Base-by-base conservation (phyloP, 2,329 filamentous ascomycete genomes). In the Fusarium penzigii region DNA sequence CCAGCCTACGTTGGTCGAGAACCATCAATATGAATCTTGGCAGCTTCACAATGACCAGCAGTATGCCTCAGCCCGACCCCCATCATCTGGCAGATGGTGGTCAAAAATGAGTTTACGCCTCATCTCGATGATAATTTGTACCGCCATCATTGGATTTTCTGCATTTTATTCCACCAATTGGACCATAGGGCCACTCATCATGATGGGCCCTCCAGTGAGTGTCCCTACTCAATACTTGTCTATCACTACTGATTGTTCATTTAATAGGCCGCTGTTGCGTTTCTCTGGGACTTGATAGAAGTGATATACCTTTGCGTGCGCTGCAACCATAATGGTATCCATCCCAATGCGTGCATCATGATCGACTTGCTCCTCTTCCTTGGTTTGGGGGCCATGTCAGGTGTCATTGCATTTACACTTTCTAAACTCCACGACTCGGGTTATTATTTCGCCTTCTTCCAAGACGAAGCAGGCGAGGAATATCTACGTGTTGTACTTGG, bases 161-260 rank as follows among this genome's bases (percentile, higher is more conserved):
- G 52, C 38, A 10, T 48, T 53, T 34, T 58, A 58, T 29, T 38
- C 38, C 25, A 42, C 41, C 29, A 42, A 44, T 29, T 58, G 49
- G 49, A 55, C 55, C 17, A 25, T 58, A 7, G 55, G 52, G 9
- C 32, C 55, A 13, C 48, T 58, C 9, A 44, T 58, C 17, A 58
- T 56, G 50, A 52, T 56, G 50, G 50, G 53, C 29, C 56, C 56
- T 43, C 50, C 53, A 11, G 56, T 58, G 17, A 13, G 56, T 53
- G 8, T 20, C 44, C 11, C 6, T 17, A 10, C 9, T 3, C 14
- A 11, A n/a, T 3, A 29, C 29, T 11, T 38, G 11, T 6, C 4
- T 25, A 25, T 16, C 5, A 29, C 14, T 51, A 29, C 41, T 50
- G 38, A 46, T 38, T 13, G 13, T 39, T 10, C 12, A n/a, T 12